Evolutionary conservation across 2,329 filamentous ascomycete genomes (phyloP).

Genomic region (Microdochium bolleyi): DNA sequence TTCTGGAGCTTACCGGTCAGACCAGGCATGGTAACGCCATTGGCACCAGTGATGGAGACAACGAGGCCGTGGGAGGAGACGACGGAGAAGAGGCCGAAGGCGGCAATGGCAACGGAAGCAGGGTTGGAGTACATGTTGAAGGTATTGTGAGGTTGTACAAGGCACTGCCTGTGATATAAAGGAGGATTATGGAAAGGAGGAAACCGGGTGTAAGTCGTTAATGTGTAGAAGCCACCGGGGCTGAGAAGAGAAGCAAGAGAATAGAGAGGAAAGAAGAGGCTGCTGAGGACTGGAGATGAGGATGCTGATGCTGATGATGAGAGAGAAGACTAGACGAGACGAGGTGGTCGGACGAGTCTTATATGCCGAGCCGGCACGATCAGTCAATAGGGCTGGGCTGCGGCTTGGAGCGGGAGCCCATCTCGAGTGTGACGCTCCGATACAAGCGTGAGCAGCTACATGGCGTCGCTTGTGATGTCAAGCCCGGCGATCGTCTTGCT

Average conservation of each 20-base stretch:
- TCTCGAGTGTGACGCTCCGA: too few species aligned
- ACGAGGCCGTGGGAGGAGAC: conserved; percentile 20
- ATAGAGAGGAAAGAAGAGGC: conserved; percentile 4
- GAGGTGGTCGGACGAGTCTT: background rate
- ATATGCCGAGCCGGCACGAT: background rate
- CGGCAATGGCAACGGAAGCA: conserved; percentile 14
- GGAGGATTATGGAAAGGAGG: background rate
- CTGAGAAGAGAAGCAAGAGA: conserved; percentile 7
- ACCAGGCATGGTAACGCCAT: conserved; percentile 22
- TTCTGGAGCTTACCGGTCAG: conserved; percentile 11
- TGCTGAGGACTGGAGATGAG: conserved; percentile 7
- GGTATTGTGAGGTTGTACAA: conserved; percentile 3
- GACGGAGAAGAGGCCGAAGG: conserved; percentile 15
- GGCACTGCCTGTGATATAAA: background rate
- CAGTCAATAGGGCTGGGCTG: too few species aligned
- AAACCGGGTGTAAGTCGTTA: conserved; percentile 2
- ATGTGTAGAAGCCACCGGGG: conserved; percentile 18
- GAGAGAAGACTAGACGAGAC: conserved; percentile 2
- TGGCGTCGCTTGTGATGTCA: too few species aligned
- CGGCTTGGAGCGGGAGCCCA: too few species aligned
- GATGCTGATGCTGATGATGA: conserved; percentile 5
- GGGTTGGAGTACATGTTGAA: conserved; percentile 14
- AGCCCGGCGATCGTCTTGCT: too few species aligned
- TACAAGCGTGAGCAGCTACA: too few species aligned
- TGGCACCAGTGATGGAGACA: conserved; percentile 20